Evolutionary conservation across 2,329 filamentous ascomycete species (phyloP), one percentile per base, ranked within the genome.

Genomic region (Blastomyces gilchristii): DNA sequence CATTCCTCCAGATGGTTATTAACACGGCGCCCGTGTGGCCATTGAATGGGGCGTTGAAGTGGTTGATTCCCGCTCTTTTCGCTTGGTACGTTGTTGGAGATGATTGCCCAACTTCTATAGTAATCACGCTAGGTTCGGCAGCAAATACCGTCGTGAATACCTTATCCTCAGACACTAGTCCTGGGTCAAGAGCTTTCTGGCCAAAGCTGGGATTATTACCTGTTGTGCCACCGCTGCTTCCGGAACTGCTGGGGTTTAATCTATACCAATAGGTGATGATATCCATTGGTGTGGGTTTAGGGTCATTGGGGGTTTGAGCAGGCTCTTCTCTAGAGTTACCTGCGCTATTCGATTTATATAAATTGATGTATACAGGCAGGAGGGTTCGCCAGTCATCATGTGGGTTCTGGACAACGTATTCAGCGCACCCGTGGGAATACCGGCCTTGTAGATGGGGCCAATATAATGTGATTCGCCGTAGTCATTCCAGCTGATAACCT

Each of bases 401-500:
- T 4, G 78, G 77, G 71, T 79, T 77, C 63, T 75, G 73, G 28
- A 76, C 64, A 54, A 79, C 80, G 67, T 83, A 85, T 65, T 74
- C 71, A 61, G 74, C 77, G 82, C 80, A 2, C 81, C 81, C 2
- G 74, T 67, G 1, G 79, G 78, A 9, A 81, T 76, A 50, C 78
- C 76, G 2, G 78, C 75, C 9, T 79, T 72, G 53, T 76, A 70
- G 56, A 83, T 69, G 0, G 82, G 79, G 28, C 78, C 79, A 65
- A 84, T 82, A 69, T 85, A 85, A 70, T 83, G 82, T 1, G 82
- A 81, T 69, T 86, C 83, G 43, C 83, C 83, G 65, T 79, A 85
- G 68, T 86, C 83, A 66, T 85, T 85, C 82, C 82, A 85, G 22
- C 81, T 82, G 56, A 84, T 79, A 53, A 85, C 81, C 72, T 82